phyloP scores from a whole-genome alignment of 2,329 filamentous ascomycete genomes.

The Calcarisporium arbuscula region DNA sequence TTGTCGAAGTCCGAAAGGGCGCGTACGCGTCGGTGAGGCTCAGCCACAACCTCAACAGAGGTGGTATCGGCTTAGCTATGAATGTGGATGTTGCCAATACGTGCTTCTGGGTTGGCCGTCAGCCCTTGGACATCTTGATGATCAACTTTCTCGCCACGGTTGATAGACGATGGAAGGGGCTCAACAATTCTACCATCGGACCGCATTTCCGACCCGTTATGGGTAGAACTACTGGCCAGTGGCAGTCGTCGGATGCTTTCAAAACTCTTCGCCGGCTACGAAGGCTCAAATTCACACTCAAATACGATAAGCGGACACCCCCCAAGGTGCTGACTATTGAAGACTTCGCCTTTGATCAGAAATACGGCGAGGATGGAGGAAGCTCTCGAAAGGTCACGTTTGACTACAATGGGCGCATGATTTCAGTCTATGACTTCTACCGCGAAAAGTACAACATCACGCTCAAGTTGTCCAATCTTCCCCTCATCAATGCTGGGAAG shows the following conservation, averaged over 20 bases:
- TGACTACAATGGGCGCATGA: slow-evolving; percentile 36
- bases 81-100: slow-evolving; percentile 92
- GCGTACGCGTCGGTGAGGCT: slow-evolving; percentile 81
- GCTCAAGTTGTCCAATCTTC: slow-evolving; percentile 42
- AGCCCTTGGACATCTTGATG: slow-evolving; percentile 31
- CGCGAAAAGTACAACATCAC: slow-evolving; percentile 44
- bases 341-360: slow-evolving; percentile 40
- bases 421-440: slow-evolving; percentile 50
- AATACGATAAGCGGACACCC: slow-evolving; percentile 37
- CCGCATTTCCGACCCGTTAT: slow-evolving; percentile 29
- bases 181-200: slow-evolving; percentile 19
- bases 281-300: slow-evolving; percentile 50
- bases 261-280: slow-evolving; percentile 46
- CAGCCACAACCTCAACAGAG: slow-evolving; percentile 45
- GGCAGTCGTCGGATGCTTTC: slow-evolving; percentile 44
- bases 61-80: slow-evolving; percentile 61
- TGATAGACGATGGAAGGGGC: slow-evolving; percentile 21
- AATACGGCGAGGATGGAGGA: slow-evolving; percentile 38
- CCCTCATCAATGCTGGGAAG: slow-evolving; percentile 51
- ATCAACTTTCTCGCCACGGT: slow-evolving; percentile 26
- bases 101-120: slow-evolving; percentile 64
- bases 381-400: slow-evolving; percentile 52
- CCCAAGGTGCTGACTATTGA: slow-evolving; percentile 47
- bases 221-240: slow-evolving; percentile 15
- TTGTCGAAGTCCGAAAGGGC: slow-evolving; percentile 78